These are phyloP conservation scores for Suhomyces maxii DNA, from an alignment of 1,139 yeast genomes.

Conservation along the genomic window DNA sequence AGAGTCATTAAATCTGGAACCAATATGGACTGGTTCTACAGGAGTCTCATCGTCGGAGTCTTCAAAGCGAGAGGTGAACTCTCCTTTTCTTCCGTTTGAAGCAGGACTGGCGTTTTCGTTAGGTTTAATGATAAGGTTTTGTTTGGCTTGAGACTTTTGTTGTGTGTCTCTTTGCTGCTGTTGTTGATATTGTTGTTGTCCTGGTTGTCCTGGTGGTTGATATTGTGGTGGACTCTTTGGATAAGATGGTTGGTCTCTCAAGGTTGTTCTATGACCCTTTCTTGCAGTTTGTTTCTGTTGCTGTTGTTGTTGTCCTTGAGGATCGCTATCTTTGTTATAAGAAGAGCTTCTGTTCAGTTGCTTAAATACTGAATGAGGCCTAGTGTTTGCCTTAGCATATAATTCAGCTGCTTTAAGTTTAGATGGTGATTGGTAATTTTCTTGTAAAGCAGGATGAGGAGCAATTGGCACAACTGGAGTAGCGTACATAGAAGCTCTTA, in stretches of 20 bases:
- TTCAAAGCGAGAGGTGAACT: conserved; percentile 47
- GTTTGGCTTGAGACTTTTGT: conserved; percentile 4
- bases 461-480: conserved; percentile 39
- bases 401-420: conserved; percentile 49
- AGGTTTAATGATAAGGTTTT: not conserved
- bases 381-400: conserved; percentile 48
- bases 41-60: conserved; percentile 51
- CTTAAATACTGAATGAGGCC: conserved; percentile 43
- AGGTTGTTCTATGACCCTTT: conserved; percentile 15
- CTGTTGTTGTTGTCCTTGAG: conserved; percentile 2
- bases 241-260: conserved; percentile 13
- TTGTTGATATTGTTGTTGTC: not conserved
- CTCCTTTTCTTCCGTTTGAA: not conserved
- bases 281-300: not conserved
- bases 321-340: conserved; percentile 42
- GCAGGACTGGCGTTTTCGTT: not conserved
- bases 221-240: not conserved
- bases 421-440: conserved; percentile 44
- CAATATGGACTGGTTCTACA: conserved; percentile 13
- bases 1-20: conserved; percentile 23
- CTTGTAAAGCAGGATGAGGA: conserved; percentile 43
- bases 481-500: conserved; percentile 25
- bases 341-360: conserved; percentile 52
- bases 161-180: conserved; percentile 9
- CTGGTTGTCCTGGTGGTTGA: not conserved